Conservation (phyloP, 768 basidiomycete species). For the Leccinum disarticulatum region DNA sequence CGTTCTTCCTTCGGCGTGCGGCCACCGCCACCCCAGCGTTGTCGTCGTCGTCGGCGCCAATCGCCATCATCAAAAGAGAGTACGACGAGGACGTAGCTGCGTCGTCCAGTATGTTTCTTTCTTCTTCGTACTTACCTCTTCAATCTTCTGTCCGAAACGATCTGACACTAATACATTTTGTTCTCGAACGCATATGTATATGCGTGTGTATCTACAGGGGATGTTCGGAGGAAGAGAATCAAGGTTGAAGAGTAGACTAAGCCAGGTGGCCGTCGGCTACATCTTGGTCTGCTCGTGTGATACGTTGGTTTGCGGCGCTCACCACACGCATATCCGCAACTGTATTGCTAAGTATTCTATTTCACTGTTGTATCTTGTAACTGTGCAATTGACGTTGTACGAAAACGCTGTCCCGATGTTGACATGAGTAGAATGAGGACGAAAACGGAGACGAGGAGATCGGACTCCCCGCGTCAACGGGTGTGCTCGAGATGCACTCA, state of each 20-base stretch:
- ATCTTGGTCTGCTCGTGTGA: neutral
- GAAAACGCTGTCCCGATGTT: no score
- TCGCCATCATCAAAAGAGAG: constrained; percentile 13
- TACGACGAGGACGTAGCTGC: constrained; percentile 5
- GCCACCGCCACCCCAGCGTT: neutral
- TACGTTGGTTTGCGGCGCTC: no score
- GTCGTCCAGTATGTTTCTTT: neutral
- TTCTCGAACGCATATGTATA: neutral
- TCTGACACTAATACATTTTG: neutral
- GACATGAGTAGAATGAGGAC: no score
- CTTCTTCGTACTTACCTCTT: neutral
- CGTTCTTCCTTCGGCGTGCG: neutral
- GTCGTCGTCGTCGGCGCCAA: no score
- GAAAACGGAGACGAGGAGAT: no score
- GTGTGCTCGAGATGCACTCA: no score
- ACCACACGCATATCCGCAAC: no score
- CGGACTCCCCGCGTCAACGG: no score
- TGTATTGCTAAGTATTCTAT: neutral
- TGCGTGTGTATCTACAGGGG: neutral
- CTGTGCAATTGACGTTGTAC: neutral
- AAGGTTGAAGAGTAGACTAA: constrained; percentile 17
- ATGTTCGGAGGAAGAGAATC: constrained; percentile 12
- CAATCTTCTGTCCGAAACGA: neutral
- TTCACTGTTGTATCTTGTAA: no score
- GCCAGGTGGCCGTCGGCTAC: neutral